phyloP scores from a whole-genome alignment of 768 basidiomycete species.

The Leccinum barrowsii region DNA sequence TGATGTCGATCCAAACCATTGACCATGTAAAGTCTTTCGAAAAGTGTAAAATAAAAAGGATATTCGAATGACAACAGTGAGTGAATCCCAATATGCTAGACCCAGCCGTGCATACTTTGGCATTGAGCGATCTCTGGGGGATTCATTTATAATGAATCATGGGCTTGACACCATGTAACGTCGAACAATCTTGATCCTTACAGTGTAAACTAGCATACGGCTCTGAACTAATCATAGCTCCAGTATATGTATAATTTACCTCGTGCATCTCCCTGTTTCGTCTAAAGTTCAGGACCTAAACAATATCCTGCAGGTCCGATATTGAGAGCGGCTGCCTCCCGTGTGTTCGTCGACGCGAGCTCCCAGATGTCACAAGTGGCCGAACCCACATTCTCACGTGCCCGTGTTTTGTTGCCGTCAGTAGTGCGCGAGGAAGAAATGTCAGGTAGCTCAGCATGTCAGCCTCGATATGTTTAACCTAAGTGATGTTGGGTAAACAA shows the following conservation, averaged over 20 bases:
- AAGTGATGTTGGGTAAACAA: conserved; percentile 2
- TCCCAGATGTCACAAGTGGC: conserved; percentile 48
- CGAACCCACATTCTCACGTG: conserved; percentile 83
- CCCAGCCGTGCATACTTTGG: not conserved
- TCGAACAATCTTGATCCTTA: not conserved
- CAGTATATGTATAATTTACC: conserved; percentile 16
- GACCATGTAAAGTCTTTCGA: not conserved
- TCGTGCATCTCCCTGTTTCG: not conserved
- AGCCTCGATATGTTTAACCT: conserved; percentile 80
- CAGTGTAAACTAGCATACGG: not conserved
- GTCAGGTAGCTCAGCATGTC: conserved; percentile 73
- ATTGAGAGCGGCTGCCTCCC: conserved; percentile 29
- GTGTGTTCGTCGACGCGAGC: conserved; percentile 26
- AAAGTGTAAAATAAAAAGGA: not conserved
- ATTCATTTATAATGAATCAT: not conserved
- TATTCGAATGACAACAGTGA: not conserved
- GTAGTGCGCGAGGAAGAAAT: conserved; percentile 73
- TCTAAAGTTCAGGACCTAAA: conserved; percentile 5
- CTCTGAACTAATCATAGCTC: not conserved
- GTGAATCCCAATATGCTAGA: not conserved
- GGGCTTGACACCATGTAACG: not conserved
- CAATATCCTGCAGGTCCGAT: conserved; percentile 29
- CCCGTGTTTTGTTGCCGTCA: conserved; percentile 77
- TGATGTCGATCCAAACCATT: not conserved
- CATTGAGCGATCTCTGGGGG: not conserved